A percentile compares a stretch with the other conserved stretches of the same genome.
Conservation (phyloP, 2,329 filamentous ascomycete genomes). For the Aspergillus sp. region DNA sequence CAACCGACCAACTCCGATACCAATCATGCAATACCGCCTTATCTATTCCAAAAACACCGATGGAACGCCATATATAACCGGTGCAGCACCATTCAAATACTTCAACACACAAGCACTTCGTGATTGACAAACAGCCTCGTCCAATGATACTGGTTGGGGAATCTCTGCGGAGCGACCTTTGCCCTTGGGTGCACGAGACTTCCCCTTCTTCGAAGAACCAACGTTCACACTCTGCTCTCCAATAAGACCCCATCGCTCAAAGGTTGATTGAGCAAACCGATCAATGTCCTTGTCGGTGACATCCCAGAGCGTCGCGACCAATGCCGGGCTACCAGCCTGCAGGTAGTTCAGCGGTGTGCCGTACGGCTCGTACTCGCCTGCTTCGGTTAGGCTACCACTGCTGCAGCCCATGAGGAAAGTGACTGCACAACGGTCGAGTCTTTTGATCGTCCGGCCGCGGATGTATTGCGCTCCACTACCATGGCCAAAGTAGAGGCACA, state of each 20-base stretch:
- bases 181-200: constrained; percentile 17
- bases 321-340: constrained; percentile 76
- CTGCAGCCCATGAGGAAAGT: constrained; percentile 93
- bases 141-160: constrained; percentile 50
- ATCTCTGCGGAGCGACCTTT: too few species aligned
- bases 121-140: constrained; percentile 74
- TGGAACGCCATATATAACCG: constrained; percentile 91
- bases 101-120: constrained; percentile 76
- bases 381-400: constrained; percentile 73
- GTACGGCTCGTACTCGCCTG: constrained; percentile 84
- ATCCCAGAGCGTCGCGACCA: constrained; percentile 94
- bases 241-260: constrained; percentile 83
- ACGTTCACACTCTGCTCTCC: constrained; percentile 27
- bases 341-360: constrained; percentile 91
- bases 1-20: too few species aligned
- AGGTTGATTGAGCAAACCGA: constrained; percentile 72
- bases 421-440: constrained; percentile 71
- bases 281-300: constrained; percentile 98
- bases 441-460: constrained; percentile 74
- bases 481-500: constrained; percentile 93
- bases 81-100: constrained; percentile 90
- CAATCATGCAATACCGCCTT: too few species aligned
- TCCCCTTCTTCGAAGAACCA: constrained; percentile 17
- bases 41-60: constrained; percentile 61
- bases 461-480: constrained; percentile 94